These are phyloP conservation scores for Picea glauca DNA, from an alignment of 75 land plant species.

Conservation along the genomic window DNA sequence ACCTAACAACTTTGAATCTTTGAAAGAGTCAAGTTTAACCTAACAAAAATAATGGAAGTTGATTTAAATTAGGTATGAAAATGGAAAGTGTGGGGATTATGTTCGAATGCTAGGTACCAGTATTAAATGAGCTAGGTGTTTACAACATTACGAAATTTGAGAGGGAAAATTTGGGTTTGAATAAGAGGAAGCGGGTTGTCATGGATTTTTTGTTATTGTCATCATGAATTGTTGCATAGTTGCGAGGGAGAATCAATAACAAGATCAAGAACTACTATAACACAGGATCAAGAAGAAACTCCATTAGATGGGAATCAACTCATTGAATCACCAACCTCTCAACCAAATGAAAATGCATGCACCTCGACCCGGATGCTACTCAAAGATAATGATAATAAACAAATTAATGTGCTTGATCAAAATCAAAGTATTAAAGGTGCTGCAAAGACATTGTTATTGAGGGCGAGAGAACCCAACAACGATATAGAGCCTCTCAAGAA, in stretches of 20 bases:
- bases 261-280: constrained; percentile 73
- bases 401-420: not conserved
- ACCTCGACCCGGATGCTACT: not conserved
- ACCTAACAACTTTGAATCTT: too few relatives aligned
- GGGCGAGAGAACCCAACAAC: not conserved
- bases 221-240: constrained; percentile 58
- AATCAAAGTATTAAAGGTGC: not conserved
- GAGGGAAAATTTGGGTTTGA: too few relatives aligned
- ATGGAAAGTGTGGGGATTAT: too few relatives aligned
- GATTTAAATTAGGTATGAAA: too few relatives aligned
- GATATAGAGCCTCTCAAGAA: not conserved
- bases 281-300: constrained; percentile 69
- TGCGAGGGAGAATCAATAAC: constrained; percentile 60
- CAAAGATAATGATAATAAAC: not conserved
- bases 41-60: too few relatives aligned
- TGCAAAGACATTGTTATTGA: not conserved
- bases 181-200: too few relatives aligned
- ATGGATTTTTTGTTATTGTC: too few relatives aligned
- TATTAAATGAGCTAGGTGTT: too few relatives aligned
- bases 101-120: too few relatives aligned
- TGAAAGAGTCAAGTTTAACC: too few relatives aligned
- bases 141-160: too few relatives aligned
- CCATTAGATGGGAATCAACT: constrained; percentile 59
- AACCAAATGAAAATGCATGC: not conserved
- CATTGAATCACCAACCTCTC: constrained; percentile 51